phyloP scores from a whole-genome alignment of 352 stramenopile species.

The Saprolegnia parasitica region DNA sequence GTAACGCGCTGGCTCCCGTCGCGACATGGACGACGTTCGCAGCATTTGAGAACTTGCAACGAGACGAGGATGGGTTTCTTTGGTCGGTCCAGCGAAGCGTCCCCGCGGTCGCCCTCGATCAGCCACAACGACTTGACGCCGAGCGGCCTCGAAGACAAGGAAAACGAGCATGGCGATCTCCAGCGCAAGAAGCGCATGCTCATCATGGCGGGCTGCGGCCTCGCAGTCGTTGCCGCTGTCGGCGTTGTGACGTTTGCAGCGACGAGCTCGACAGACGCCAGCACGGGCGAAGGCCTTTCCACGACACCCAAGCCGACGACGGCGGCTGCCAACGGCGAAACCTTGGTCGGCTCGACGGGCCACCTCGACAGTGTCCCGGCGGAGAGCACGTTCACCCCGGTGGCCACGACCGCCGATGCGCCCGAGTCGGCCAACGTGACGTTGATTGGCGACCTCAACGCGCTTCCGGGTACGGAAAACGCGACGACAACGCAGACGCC shows the following conservation, averaged over 20 bases:
- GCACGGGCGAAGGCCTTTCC: not conserved
- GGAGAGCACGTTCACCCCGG: not conserved
- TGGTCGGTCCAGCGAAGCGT: not conserved
- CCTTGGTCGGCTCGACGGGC: conserved; percentile 1
- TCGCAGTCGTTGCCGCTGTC: not conserved
- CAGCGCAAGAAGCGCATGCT: conserved; percentile 15
- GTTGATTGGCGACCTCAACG: not conserved
- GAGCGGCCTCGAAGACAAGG: not conserved
- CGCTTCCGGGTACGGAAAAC: not conserved
- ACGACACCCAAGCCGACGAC: not conserved
- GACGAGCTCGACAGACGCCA: not conserved
- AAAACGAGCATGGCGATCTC: not conserved
- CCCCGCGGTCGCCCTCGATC: not conserved
- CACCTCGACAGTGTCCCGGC: not conserved
- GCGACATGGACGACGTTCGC: not conserved
- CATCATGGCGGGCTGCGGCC: not conserved
- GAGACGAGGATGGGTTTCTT: not conserved
- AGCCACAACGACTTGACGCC: not conserved
- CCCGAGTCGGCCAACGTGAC: conserved; percentile 4
- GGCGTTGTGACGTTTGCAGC: not conserved
- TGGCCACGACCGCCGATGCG: not conserved
- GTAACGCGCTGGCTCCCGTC: not conserved
- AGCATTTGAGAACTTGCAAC: not conserved
- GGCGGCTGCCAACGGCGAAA: not conserved
- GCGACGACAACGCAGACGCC: not conserved